Percentiles rank a stretch among this genome's conserved stretches.
Evolutionary conservation across 345 rosid genomes (phyloP).

Genomic region (Microthlaspi erraticum): DNA sequence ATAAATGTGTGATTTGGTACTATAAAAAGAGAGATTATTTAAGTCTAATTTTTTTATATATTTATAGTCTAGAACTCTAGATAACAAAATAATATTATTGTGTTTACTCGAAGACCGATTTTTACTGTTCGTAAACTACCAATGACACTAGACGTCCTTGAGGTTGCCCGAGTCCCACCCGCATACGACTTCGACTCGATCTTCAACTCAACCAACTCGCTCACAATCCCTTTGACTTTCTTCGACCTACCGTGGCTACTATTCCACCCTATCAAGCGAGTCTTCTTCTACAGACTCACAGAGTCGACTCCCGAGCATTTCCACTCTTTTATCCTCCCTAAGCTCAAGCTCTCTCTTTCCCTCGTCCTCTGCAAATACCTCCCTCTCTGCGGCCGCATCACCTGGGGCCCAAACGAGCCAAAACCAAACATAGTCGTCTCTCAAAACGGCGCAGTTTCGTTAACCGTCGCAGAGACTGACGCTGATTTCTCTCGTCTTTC

Average conservation of each 20-base stretch:
- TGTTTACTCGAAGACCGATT: no score
- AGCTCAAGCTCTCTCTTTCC: conserved; percentile 48
- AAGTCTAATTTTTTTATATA: no score
- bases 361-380: conserved; percentile 41
- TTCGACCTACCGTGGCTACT: conserved; percentile 43
- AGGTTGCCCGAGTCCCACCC: conserved; percentile 31
- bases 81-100: no score
- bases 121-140: no score
- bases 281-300: conserved; percentile 45
- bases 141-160: conserved; percentile 5
- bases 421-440: conserved; percentile 38
- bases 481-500: conserved; percentile 39
- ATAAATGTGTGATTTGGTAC: no score
- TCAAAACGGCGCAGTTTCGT: conserved; percentile 32
- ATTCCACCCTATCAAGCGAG: conserved; percentile 29
- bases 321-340: conserved; percentile 41
- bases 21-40: no score
- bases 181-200: conserved; percentile 8
- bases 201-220: conserved; percentile 8
- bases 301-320: conserved; percentile 26
- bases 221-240: conserved; percentile 39
- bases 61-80: no score
- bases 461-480: conserved; percentile 38
- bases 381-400: conserved; percentile 46
- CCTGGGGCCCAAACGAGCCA: conserved; percentile 18